Base-by-base conservation (phyloP, 352 stramenopile genomes). In the Blastocystis sp. region DNA sequence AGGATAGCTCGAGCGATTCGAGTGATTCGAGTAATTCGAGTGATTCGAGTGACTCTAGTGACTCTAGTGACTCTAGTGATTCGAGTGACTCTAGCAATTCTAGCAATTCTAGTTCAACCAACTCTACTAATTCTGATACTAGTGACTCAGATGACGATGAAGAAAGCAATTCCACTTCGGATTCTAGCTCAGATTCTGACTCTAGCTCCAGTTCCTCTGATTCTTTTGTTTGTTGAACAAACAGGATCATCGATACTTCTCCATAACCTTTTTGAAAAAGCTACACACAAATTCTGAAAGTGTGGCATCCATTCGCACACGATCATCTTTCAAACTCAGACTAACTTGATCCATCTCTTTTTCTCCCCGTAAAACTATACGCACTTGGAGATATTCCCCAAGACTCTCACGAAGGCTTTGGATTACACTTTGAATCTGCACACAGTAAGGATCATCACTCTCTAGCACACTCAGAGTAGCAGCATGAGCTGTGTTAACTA, bases 271-370 rank as follows among this genome's bases (percentile, higher is more conserved):
- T 26, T 81, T 81, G 45, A 81, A 81, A 47, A 81, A 81, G 24
- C 50, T 53, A 64, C 70, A 81, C 24, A 81, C 70, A 65, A 81
- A 81, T 53, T 81, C 70, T 16, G 70, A 81, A 8, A 81, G 43
- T 41, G 45, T 64, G 50, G 37, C 39, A 41, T 81, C 70, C 39
- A 64, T 13, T 43, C 50, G 45, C 13, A 81, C 50, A 20, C 70
- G 70, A 65, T 81, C 70, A n/a, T 81, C 70, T 26, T 43, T 30
- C 26, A 81, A 41, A 63, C 43, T 16, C 26, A 62, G 41, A 34
- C 70, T 63, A 41, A 81, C 13, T n/a, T 54, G 3, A 24, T n/a
- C 65, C 70, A 81, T 81, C 37, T 81, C 70, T 53, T 34, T 62
- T 26, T 81, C 70, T 20, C 70, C 70, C 0, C 70, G 39, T 11